Evolutionary conservation across 768 basidiomycete genomes (phyloP).

Genomic region (Termitomyces bulborhizus): DNA sequence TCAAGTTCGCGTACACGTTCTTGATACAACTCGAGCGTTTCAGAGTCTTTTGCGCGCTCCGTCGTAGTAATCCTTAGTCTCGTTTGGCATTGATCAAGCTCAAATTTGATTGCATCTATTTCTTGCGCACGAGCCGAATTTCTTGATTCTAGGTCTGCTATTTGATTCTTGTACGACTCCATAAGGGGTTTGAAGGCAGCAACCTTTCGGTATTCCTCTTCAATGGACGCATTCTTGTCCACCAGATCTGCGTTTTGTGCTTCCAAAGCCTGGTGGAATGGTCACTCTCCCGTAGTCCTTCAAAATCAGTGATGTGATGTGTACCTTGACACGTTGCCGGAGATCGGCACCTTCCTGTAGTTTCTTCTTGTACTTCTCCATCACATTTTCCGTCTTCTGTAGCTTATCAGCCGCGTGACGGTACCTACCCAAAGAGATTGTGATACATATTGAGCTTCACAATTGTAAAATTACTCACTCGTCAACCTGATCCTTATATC

Average conservation of each 20-base stretch:
- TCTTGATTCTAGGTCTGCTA: slow-evolving; percentile 75
- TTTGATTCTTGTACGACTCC: slow-evolving; percentile 88
- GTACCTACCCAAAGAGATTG: slow-evolving; percentile 43
- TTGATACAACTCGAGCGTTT: slow-evolving; percentile 84
- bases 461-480: slow-evolving; percentile 50
- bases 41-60: slow-evolving; percentile 73
- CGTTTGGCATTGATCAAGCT: slow-evolving; percentile 69
- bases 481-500: slow-evolving; percentile 90
- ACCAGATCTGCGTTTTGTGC: slow-evolving; percentile 90
- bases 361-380: slow-evolving; percentile 99
- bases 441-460: background rate
- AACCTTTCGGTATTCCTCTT: slow-evolving; percentile 87
- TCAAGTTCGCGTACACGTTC: slow-evolving; percentile 89
- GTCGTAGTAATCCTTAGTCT: slow-evolving; percentile 62
- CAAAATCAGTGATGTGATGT: slow-evolving; percentile 14
- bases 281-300: background rate
- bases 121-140: slow-evolving; percentile 60
- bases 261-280: slow-evolving; percentile 61
- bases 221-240: slow-evolving; percentile 86
- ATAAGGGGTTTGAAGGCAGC: slow-evolving; percentile 82
- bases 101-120: slow-evolving; percentile 63
- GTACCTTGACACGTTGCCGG: slow-evolving; percentile 78
- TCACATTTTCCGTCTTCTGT: slow-evolving; percentile 93
- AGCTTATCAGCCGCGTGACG: slow-evolving; percentile 88
- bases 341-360: slow-evolving; percentile 91